A percentile compares a stretch with the other conserved stretches of the same genome.
These are phyloP conservation scores for Straminergon stramineum DNA, from an alignment of 225 moss, liverwort and hornwort genomes.

Conservation along the genomic window DNA sequence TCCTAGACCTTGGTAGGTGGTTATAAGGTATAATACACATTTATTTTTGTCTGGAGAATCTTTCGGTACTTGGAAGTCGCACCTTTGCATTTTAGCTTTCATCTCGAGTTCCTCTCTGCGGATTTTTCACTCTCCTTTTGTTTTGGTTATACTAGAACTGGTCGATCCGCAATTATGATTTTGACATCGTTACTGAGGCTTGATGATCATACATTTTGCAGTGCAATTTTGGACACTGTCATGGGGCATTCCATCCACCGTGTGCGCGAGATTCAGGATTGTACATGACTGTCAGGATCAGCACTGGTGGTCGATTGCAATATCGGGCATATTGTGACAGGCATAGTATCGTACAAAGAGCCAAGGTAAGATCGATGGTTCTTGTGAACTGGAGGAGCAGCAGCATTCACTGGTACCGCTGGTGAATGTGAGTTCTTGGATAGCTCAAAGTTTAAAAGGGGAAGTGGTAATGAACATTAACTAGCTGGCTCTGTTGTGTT, in stretches of 20 bases:
- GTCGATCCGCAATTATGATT: neutral
- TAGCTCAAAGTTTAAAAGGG: conserved; percentile 23
- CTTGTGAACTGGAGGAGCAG: conserved; percentile 24
- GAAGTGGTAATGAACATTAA: conserved; percentile 38
- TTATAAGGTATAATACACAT: too few relatives aligned
- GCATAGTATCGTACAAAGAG: conserved; percentile 58
- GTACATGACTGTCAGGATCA: conserved; percentile 48
- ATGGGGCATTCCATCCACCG: conserved; percentile 63
- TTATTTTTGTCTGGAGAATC: neutral
- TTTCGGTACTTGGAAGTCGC: neutral
- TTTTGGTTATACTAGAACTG: neutral
- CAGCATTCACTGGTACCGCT: conserved; percentile 33
- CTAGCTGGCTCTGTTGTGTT: conserved; percentile 41
- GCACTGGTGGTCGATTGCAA: conserved; percentile 54
- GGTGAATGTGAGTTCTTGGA: conserved; percentile 26
- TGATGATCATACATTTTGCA: conserved; percentile 21
- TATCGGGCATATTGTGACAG: conserved; percentile 69
- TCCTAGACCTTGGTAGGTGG: neutral
- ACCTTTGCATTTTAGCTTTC: neutral
- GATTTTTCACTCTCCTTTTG: neutral
- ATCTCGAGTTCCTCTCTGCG: neutral
- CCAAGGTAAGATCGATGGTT: conserved; percentile 46
- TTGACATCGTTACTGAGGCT: conserved; percentile 1
- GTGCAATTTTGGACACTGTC: conserved; percentile 74
- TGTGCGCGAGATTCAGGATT: conserved; percentile 56